Conservation (phyloP, 2,329 filamentous ascomycete genomes). For the Septoria linicola region DNA sequence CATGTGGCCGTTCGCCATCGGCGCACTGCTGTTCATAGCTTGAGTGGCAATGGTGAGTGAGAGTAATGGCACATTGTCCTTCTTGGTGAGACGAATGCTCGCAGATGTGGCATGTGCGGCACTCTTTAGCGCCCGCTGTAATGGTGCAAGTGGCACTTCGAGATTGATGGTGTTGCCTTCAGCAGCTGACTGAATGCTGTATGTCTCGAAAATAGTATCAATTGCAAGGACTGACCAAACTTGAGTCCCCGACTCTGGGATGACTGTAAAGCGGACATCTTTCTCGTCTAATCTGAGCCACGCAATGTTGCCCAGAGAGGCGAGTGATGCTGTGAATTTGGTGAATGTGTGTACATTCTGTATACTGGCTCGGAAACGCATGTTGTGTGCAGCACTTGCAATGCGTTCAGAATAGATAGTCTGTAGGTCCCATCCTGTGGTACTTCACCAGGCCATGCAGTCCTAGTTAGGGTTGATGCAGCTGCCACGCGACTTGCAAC, state of each 20-base stretch:
- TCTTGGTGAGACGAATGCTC: slow-evolving; percentile 87
- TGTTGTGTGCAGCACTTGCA: slow-evolving; percentile 40
- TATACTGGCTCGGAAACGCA: slow-evolving; percentile 33
- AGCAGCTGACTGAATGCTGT: slow-evolving; percentile 81
- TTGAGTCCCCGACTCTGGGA: slow-evolving; percentile 90
- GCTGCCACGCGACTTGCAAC: no score
- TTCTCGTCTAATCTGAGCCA: slow-evolving; percentile 89
- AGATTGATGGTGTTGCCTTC: slow-evolving; percentile 89
- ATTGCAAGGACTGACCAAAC: slow-evolving; percentile 63
- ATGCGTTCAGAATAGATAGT: not conserved
- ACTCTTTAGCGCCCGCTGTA: slow-evolving; percentile 89
- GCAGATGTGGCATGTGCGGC: slow-evolving; percentile 78
- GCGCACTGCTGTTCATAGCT: slow-evolving; percentile 56
- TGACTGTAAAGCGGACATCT: slow-evolving; percentile 88
- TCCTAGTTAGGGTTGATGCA: no score
- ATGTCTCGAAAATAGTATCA: slow-evolving; percentile 83
- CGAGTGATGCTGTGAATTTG: slow-evolving; percentile 62
- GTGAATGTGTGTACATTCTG: slow-evolving; percentile 41
- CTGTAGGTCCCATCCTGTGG: not conserved
- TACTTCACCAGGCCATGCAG: no score
- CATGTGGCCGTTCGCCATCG: slow-evolving; percentile 26
- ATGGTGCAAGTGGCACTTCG: slow-evolving; percentile 82
- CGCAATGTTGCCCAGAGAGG: slow-evolving; percentile 73
- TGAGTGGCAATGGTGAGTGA: slow-evolving; percentile 86
- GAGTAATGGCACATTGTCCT: slow-evolving; percentile 80